A percentile compares a stretch with the other conserved stretches of the same genome.
phyloP scores from a whole-genome alignment of 2,329 filamentous ascomycete genomes.

The Xylaria sp. region DNA sequence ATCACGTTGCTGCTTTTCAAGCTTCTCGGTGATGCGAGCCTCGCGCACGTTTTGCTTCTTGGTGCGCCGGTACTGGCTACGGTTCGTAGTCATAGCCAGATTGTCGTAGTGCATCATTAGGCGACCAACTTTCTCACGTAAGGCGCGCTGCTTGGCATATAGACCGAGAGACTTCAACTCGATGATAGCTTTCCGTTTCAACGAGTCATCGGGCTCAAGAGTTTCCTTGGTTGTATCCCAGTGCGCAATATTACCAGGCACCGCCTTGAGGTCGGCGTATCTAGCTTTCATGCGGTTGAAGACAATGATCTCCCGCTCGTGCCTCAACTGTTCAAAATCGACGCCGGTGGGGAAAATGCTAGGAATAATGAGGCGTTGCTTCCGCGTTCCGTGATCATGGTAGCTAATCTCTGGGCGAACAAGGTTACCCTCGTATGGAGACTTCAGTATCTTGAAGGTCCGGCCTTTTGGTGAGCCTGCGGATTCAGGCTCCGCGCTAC shows the following conservation, averaged over 20 bases:
- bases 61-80: slow-evolving; percentile 84
- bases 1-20: slow-evolving; percentile 98
- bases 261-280: slow-evolving; percentile 78
- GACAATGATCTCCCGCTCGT: slow-evolving; percentile 84
- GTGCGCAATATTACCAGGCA: slow-evolving; percentile 83
- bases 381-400: slow-evolving; percentile 74
- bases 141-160: slow-evolving; percentile 83
- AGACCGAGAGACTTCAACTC: slow-evolving; percentile 91
- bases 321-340: slow-evolving; percentile 81
- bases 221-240: slow-evolving; percentile 77
- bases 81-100: slow-evolving; percentile 94
- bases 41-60: slow-evolving; percentile 98
- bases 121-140: slow-evolving; percentile 84
- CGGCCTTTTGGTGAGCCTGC: slow-evolving; percentile 45
- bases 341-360: slow-evolving; percentile 87
- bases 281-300: slow-evolving; percentile 89
- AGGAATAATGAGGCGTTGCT: slow-evolving; percentile 78
- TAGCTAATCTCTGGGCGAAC: slow-evolving; percentile 70
- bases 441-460: slow-evolving; percentile 73
- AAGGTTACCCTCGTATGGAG: slow-evolving; percentile 65
- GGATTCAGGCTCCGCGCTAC: slow-evolving; percentile 36
- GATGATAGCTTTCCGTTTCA: slow-evolving; percentile 89
- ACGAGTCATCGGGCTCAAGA: slow-evolving; percentile 72
- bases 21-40: slow-evolving; percentile 95
- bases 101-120: slow-evolving; percentile 97